A percentile compares a stretch with the other conserved stretches of the same genome.
Evolutionary conservation across 2,329 filamentous ascomycete genomes (phyloP).

Genomic region (Fusarium decemcellulare): DNA sequence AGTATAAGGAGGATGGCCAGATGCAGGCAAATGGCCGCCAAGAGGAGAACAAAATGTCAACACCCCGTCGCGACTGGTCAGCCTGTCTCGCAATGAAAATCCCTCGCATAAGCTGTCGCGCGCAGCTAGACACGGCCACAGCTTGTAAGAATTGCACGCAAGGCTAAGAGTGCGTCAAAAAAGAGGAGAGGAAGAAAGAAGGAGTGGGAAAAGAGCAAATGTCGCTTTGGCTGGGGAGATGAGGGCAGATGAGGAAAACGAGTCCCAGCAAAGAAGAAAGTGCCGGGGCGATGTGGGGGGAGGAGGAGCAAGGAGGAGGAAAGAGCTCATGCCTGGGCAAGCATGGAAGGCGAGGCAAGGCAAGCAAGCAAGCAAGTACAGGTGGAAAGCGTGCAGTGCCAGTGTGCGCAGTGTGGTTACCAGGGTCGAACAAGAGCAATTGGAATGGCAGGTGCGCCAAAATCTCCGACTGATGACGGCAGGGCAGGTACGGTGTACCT

Average conservation of each 20-base stretch:
- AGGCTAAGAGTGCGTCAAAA: conserved; percentile 9
- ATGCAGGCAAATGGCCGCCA: conserved; percentile 40
- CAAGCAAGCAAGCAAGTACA: background rate
- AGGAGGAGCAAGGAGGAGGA: background rate
- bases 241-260: conserved; percentile 31
- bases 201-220: conserved; percentile 31
- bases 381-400: conserved; percentile 5
- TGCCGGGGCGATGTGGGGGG: conserved; percentile 40
- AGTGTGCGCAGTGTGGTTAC: conserved; percentile 5
- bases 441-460: conserved; percentile 29
- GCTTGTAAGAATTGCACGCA: conserved; percentile 6
- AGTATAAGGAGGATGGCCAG: conserved; percentile 17
- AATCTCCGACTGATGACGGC: conserved; percentile 7
- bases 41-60: conserved; percentile 35
- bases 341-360: background rate
- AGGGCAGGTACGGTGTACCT: background rate
- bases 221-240: conserved; percentile 13
- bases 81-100: conserved; percentile 21
- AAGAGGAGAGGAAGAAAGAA: conserved; percentile 8
- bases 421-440: conserved; percentile 16
- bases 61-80: conserved; percentile 18
- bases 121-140: conserved; percentile 9
- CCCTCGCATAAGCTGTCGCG: conserved; percentile 29
- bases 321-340: conserved; percentile 3
- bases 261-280: conserved; percentile 30